These are phyloP conservation scores for Pilatotrama ljubarskyi DNA, from an alignment of 768 basidiomycete species.

Conservation along the genomic window DNA sequence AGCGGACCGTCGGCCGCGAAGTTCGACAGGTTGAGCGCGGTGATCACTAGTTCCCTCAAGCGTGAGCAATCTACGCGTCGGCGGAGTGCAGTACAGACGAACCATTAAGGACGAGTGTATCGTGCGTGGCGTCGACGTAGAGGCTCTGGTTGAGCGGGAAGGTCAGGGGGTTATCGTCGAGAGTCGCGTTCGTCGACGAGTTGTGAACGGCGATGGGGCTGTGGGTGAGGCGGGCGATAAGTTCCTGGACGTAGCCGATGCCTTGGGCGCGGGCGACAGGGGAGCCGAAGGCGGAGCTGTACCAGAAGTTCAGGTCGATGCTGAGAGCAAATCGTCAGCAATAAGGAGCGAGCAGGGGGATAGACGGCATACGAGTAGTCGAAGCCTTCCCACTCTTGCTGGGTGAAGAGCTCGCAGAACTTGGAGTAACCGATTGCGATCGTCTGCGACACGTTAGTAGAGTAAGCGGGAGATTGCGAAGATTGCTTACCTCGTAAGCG, in stretches of 20 bases:
- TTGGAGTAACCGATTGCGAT: conserved; percentile 91
- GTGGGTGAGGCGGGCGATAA: conserved; percentile 79
- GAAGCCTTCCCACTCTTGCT: conserved; percentile 93
- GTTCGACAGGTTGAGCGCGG: conserved; percentile 79
- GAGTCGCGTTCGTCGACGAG: conserved; percentile 82
- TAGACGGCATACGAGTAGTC: conserved; percentile 65
- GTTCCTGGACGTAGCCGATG: conserved; percentile 79
- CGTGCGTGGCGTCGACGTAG: conserved; percentile 90
- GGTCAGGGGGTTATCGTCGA: conserved; percentile 64
- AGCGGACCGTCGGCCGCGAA: conserved; percentile 75
- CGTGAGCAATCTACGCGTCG: neutral
- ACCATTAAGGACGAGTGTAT: conserved; percentile 87
- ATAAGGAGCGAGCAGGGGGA: neutral
- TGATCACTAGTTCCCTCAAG: conserved; percentile 54
- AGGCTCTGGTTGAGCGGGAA: conserved; percentile 73
- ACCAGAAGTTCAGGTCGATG: conserved; percentile 68
- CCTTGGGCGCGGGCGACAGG: conserved; percentile 77
- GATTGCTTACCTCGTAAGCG: conserved; percentile 67
- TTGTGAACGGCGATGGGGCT: conserved; percentile 70
- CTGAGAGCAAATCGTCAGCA: conserved; percentile 35
- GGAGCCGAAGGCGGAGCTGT: conserved; percentile 73
- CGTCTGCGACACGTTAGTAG: conserved; percentile 47
- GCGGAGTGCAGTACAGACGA: conserved; percentile 22
- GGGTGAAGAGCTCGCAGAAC: conserved; percentile 88
- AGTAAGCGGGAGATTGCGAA: neutral